phyloP scores from a whole-genome alignment of 371 early-diverging fungal species.

The Smittium culicis region DNA sequence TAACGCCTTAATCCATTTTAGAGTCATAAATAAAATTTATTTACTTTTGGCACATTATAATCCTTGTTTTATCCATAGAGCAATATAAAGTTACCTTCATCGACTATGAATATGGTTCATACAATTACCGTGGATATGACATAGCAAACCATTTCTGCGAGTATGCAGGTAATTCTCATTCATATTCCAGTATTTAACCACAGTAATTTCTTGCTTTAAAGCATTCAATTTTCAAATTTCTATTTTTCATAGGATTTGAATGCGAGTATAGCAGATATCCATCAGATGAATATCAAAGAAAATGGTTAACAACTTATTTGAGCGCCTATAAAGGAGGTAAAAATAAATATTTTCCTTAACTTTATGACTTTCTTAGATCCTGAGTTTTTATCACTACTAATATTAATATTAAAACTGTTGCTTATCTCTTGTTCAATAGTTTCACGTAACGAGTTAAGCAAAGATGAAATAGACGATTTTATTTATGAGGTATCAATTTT shows the following conservation, averaged over 20 bases:
- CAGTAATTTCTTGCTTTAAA: background rate
- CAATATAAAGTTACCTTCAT: conserved; percentile 52
- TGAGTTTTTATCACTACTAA: too few relatives aligned
- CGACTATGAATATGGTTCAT: conserved; percentile 87
- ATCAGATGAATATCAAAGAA: conserved; percentile 42
- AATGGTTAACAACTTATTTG: conserved; percentile 56
- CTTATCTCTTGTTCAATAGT: background rate
- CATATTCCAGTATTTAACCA: conserved; percentile 14
- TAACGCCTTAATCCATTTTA: background rate
- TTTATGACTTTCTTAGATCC: too few relatives aligned
- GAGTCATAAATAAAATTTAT: too few relatives aligned
- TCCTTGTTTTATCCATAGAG: background rate
- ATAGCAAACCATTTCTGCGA: conserved; percentile 93
- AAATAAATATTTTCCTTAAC: too few relatives aligned
- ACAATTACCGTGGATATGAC: conserved; percentile 76
- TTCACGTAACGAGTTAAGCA: conserved; percentile 18
- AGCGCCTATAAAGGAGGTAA: conserved; percentile 19
- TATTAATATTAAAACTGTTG: background rate
- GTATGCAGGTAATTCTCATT: conserved; percentile 50
- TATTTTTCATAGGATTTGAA: conserved; percentile 47
- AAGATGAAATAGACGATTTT: conserved; percentile 42
- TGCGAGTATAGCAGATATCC: conserved; percentile 85
- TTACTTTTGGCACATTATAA: conserved; percentile 17
- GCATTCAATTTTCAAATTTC: conserved; percentile 10
- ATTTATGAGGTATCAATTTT: conserved; percentile 65